phyloP scores from a whole-genome alignment of 2,329 filamentous ascomycete species.

The Phialophora expanda region DNA sequence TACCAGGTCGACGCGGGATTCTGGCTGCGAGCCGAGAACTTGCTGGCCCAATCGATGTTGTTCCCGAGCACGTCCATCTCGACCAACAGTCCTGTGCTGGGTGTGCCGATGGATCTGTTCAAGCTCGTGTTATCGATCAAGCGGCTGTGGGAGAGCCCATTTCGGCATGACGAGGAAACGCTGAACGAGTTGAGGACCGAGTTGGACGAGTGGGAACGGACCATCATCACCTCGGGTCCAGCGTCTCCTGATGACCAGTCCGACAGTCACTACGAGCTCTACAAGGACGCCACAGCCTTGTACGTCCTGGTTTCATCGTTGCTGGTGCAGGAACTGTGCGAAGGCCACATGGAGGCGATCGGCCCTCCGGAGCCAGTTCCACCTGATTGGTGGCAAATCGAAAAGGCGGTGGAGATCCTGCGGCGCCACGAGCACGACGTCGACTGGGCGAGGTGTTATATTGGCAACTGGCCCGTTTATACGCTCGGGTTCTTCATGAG shows the following conservation, averaged over 20 bases:
- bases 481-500: slow-evolving; percentile 29
- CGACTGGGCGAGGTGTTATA: slow-evolving; percentile 27
- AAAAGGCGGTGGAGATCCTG: slow-evolving; percentile 19
- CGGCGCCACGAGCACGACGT: slow-evolving; percentile 15
- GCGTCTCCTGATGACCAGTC: background rate
- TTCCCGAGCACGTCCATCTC: slow-evolving; percentile 25
- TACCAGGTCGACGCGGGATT: slow-evolving; percentile 29
- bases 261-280: slow-evolving; percentile 10
- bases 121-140: slow-evolving; percentile 28
- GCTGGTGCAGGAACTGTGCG: slow-evolving; percentile 24
- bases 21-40: slow-evolving; percentile 28
- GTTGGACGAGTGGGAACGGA: slow-evolving; percentile 29
- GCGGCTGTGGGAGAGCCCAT: slow-evolving; percentile 21
- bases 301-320: slow-evolving; percentile 30
- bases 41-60: slow-evolving; percentile 24
- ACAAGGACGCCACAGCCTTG: slow-evolving; percentile 27
- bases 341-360: background rate
- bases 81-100: slow-evolving; percentile 32
- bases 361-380: slow-evolving; percentile 19
- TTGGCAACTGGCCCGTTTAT: slow-evolving; percentile 31
- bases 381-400: slow-evolving; percentile 25
- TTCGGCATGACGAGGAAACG: slow-evolving; percentile 21
- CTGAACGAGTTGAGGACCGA: slow-evolving; percentile 24
- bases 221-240: background rate
- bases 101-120: slow-evolving; percentile 26